Evolutionary conservation across 208 protist species (phyloP), one percentile per base, ranked within the genome.

Genomic region (Acanthamoeba royreba): DNA sequence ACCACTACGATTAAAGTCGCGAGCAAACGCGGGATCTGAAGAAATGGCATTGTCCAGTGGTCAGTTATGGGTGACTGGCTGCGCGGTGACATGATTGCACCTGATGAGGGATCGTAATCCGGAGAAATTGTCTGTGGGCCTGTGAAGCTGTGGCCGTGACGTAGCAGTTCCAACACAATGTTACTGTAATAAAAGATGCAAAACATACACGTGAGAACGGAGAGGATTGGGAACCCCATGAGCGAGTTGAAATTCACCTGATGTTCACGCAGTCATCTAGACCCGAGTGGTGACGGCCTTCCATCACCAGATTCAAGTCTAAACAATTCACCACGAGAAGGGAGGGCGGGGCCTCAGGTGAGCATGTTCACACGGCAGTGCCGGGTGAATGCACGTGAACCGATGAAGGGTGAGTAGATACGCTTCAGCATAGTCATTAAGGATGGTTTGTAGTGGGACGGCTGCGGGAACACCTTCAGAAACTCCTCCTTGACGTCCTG

Each of bases 401-500:
- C 11, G 33, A 25, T 9, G 63, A 74, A 25, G 9, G 33, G 22
- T 13, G 33, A 74, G 13, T 15, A 74, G 19, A 11, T 89, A 89
- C 81, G 81, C 15, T 40, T 43, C 1, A 89, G 81, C 81, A 89
- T 89, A 40, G 81, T 66, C 52, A 66, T 89, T 33, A 89, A 49
- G 17, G 72, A 83, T 2, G 72, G 81, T 49, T 89, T 66, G 81
- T 89, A 89, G 33, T 55, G 43, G 1, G 81, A 89, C 2, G 81
- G 49, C 45, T 89, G 81, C 45, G 81, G 81, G 38, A 66, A 66
- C 52, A 66, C 81, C 52, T 89, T 89, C 42, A 66, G 28, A 33
- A 89, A 89, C 52, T 89, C 81, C 52, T 89, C 81, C 43, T 89
- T 89, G 8, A 89, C 45, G n/a, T 89, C 52, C 81, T 89, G 49